Percentiles rank a stretch among this genome's conserved stretches.
Conservation (phyloP, 495 filamentous ascomycete genomes). For the Massariosphaeria phaeospora region DNA sequence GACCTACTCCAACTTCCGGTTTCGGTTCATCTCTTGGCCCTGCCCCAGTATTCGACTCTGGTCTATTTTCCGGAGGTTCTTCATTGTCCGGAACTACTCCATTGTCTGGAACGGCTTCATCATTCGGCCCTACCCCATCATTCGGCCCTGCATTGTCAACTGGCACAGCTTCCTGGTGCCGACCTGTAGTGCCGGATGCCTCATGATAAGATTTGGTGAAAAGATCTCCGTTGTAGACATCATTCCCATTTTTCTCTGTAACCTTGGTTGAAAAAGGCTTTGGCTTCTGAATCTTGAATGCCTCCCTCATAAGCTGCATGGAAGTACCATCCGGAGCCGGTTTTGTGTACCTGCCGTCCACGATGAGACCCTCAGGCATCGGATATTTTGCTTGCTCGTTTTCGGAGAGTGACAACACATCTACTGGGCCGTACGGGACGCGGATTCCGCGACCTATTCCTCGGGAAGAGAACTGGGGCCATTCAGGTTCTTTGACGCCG, state of each 20-base stretch:
- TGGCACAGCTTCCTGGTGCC: too few relatives aligned
- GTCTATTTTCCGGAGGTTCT: too few relatives aligned
- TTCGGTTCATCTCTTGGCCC: too few relatives aligned
- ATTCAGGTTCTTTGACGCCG: neutral
- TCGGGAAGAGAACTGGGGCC: neutral
- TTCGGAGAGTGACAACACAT: neutral
- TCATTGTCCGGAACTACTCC: too few relatives aligned
- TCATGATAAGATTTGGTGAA: neutral
- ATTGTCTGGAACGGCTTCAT: too few relatives aligned
- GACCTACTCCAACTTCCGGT: too few relatives aligned
- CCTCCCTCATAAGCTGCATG: neutral
- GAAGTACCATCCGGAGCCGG: neutral
- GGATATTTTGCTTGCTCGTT: neutral
- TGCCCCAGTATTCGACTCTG: too few relatives aligned
- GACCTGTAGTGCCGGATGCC: too few relatives aligned
- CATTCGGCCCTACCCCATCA: too few relatives aligned
- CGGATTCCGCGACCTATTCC: neutral
- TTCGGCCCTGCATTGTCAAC: too few relatives aligned
- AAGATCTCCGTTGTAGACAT: neutral
- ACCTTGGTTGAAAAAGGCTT: too few relatives aligned
- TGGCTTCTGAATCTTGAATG: neutral
- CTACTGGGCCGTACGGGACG: neutral
- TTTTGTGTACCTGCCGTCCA: neutral
- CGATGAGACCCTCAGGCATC: too few relatives aligned
- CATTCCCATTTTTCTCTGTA: neutral